phyloP scores from a whole-genome alignment of 108 stramenopile genomes.

The Schizochytrium sp. region DNA sequence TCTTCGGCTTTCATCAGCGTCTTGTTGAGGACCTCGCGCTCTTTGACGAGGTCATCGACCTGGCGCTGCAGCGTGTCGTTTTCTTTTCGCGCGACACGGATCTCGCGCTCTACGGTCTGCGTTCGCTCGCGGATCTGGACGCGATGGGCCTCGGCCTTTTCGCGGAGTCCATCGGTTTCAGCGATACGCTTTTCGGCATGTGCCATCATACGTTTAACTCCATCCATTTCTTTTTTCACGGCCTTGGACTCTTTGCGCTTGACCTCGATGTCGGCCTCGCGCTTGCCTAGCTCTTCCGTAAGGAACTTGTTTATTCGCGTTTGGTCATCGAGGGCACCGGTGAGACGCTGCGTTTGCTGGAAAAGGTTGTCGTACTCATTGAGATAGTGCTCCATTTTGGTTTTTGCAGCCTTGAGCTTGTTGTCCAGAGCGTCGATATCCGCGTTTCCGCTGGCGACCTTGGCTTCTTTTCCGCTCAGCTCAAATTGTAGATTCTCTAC shows the following conservation, averaged over 20 bases:
- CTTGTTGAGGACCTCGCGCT: conserved; percentile 6
- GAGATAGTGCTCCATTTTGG: neutral
- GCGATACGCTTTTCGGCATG: neutral
- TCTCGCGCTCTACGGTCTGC: neutral
- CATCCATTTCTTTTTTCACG: neutral
- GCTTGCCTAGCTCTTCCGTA: neutral
- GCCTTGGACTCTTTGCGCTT: neutral
- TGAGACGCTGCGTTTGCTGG: neutral
- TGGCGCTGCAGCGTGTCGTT: neutral
- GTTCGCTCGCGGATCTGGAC: neutral
- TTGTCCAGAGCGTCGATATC: neutral
- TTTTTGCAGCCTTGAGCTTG: neutral
- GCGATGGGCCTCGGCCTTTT: neutral
- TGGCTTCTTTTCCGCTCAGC: conserved; percentile 22
- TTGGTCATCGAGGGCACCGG: neutral
- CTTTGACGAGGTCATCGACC: neutral
- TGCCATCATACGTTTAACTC: neutral
- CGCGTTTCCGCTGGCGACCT: conserved; percentile 30
- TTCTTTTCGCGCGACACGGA: neutral
- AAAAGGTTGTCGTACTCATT: neutral
- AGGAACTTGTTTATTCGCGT: neutral
- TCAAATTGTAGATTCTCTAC: conserved; percentile 16
- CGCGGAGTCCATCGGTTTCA: neutral
- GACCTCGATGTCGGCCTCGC: conserved; percentile 12
- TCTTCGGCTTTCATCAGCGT: neutral